phyloP scores from a whole-genome alignment of 1,284 basidiomycete genomes.

The Ustanciosporium gigantosporum region DNA sequence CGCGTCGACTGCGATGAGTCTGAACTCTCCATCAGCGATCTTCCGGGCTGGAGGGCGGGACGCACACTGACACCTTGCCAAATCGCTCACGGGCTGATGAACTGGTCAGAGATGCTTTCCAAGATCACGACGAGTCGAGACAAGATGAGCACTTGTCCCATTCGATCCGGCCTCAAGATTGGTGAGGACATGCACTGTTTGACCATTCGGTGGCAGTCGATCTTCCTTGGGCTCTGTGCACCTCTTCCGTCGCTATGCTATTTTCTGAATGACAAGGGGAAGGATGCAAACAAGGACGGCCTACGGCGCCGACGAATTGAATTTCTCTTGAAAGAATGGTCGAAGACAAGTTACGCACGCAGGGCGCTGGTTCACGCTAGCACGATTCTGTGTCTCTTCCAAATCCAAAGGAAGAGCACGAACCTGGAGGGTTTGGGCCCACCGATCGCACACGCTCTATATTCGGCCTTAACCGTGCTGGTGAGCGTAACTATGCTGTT shows the following conservation, averaged over 20 bases:
- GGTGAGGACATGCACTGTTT: constrained; percentile 17
- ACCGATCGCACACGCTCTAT: constrained; percentile 18
- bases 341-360: constrained; percentile 10
- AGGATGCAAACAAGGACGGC: neutral
- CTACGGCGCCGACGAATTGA: constrained; percentile 5
- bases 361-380: constrained; percentile 26
- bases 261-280: constrained; percentile 7
- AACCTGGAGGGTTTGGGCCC: constrained; percentile 6
- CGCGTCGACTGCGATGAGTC: constrained; percentile 8
- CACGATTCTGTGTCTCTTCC: constrained; percentile 22
- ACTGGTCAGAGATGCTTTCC: constrained; percentile 32
- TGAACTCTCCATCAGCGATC: constrained; percentile 3
- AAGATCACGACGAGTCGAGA: neutral
- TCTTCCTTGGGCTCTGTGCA: constrained; percentile 19
- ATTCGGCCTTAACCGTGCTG: constrained; percentile 12
- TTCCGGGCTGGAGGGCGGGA: constrained; percentile 26
- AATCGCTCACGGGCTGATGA: constrained; percentile 32
- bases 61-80: constrained; percentile 14
- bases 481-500: neutral
- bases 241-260: constrained; percentile 25
- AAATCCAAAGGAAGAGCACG: neutral
- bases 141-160: too few relatives aligned
- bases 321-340: constrained; percentile 17
- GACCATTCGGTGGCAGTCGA: constrained; percentile 28
- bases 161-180: constrained; percentile 12